These are phyloP conservation scores for Phytophthora boehmeriae DNA, from an alignment of 352 stramenopile genomes.

Conservation along the genomic window DNA sequence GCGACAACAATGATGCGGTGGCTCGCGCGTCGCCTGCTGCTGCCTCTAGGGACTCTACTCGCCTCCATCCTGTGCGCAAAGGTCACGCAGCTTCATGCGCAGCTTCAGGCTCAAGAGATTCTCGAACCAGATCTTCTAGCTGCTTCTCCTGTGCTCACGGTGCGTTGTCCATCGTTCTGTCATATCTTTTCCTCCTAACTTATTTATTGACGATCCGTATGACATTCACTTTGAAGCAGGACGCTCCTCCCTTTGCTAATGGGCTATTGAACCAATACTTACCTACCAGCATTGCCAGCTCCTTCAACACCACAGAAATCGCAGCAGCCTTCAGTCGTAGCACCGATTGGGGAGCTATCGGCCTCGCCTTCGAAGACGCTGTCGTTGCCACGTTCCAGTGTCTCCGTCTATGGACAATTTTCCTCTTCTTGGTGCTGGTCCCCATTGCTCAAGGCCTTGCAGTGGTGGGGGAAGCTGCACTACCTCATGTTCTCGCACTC, in stretches of 20 bases:
- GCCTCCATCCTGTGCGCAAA: conserved; percentile 16
- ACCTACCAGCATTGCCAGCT: conserved; percentile 4
- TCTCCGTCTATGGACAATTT: conserved; percentile 59
- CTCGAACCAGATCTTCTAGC: neutral
- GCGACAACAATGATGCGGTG: conserved; percentile 15
- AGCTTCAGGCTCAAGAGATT: conserved; percentile 15
- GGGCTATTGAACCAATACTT: conserved; percentile 24
- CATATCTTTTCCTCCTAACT: neutral
- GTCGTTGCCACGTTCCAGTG: conserved; percentile 65
- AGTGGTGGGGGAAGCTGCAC: conserved; percentile 53
- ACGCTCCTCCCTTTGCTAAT: conserved; percentile 14
- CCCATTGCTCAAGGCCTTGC: conserved; percentile 49
- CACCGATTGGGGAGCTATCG: conserved; percentile 73
- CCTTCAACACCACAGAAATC: conserved; percentile 35
- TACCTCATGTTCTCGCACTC: conserved; percentile 67
- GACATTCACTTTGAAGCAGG: conserved; percentile 15
- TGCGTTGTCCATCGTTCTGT: conserved; percentile 1
- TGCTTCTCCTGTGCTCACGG: conserved; percentile 18
- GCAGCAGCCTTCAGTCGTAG: conserved; percentile 50
- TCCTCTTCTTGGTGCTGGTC: conserved; percentile 53
- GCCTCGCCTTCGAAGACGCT: conserved; percentile 54
- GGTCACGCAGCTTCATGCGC: neutral
- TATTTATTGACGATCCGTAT: neutral
- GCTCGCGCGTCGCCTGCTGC: conserved; percentile 17
- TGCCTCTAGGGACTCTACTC: conserved; percentile 9